A percentile compares a stretch with the other conserved stretches of the same genome.
phyloP scores from a whole-genome alignment of 768 basidiomycete genomes.

The Calvatia gigantea region DNA sequence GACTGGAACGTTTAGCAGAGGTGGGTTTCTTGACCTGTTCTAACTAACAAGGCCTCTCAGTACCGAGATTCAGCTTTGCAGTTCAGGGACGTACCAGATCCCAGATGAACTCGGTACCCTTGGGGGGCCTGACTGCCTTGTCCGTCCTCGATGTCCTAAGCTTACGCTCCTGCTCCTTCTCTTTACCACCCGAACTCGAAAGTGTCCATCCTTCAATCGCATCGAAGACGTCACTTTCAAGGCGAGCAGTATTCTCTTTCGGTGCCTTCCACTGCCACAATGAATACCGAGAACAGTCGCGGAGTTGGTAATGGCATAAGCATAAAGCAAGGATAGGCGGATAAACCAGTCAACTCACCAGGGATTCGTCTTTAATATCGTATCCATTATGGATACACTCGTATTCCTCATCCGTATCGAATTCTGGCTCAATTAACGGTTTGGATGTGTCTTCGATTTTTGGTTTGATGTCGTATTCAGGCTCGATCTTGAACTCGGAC shows the following conservation, averaged over 20 bases:
- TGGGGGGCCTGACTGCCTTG: not conserved
- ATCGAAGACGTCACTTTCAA: not conserved
- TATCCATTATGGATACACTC: slow-evolving; percentile 1
- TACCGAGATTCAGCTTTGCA: not conserved
- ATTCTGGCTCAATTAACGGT: not conserved
- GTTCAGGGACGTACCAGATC: not conserved
- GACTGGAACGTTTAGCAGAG: not conserved
- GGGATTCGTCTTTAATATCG: slow-evolving; percentile 5
- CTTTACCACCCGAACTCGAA: not conserved
- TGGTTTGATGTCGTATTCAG: not conserved
- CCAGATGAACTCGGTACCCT: not conserved
- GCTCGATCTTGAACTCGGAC: no score
- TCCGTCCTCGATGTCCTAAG: not conserved
- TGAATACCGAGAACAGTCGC: not conserved
- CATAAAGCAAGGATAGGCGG: not conserved
- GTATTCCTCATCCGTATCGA: slow-evolving; percentile 2
- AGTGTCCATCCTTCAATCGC: not conserved
- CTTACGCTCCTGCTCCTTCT: not conserved
- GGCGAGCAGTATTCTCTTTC: not conserved
- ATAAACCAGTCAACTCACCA: not conserved
- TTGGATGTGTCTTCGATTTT: not conserved
- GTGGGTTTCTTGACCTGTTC: not conserved
- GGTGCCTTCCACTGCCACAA: not conserved
- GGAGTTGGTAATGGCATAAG: not conserved
- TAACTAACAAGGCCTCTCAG: not conserved